Evolutionary conservation across 2,329 filamentous ascomycete species (phyloP), one percentile per base, ranked within the genome.

Genomic region (Blastomyces parvus): DNA sequence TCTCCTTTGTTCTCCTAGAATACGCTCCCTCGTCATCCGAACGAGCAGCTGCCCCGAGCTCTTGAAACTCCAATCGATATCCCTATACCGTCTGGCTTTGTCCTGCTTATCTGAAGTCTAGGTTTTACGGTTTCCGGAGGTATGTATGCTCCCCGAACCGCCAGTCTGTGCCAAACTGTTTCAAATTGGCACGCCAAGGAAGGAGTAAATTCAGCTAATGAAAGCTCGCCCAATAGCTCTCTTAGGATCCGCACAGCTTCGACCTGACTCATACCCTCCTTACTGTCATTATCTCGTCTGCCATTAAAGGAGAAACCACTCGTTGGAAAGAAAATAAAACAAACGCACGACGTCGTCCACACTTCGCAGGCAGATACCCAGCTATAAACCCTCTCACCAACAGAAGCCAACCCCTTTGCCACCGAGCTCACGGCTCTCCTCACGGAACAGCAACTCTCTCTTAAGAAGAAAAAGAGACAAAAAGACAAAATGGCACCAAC

Each of bases 401-500:
- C 52, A 22, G 17, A 9, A 33, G 14, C 27, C 53, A 56, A 6
- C n/a, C 11, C 7, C 33, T 40, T 30, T 17, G n/a, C 42, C 27
- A n/a, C 33, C 50, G 55, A 55, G 46, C 30, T 46, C 44, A 9
- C 52, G 3, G n/a, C 27, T 36, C n/a, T 55, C 7, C 46, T 6
- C 9, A 13, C 27, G 19, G 7, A 3, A 36, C 14, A 19, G 22
- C 4, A 27, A 27, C n/a, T n/a, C n/a, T n/a, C n/a, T n/a, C 8
- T 50, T 22, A 19, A 14, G 33, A 30, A 2, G 33, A 50, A 27
- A 44, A 58, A 60, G 44, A 53, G 56, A 36, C 3, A 36, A 6
- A 33, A 33, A 6, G 8, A 36, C 8, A 36, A 22, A 64, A 68
- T 67, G 65, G 65, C 65, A 72, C 70, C 75, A 73, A 75, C 84